These are phyloP conservation scores for Beauveria australis DNA, from an alignment of 2,329 filamentous ascomycete genomes.

Conservation along the genomic window DNA sequence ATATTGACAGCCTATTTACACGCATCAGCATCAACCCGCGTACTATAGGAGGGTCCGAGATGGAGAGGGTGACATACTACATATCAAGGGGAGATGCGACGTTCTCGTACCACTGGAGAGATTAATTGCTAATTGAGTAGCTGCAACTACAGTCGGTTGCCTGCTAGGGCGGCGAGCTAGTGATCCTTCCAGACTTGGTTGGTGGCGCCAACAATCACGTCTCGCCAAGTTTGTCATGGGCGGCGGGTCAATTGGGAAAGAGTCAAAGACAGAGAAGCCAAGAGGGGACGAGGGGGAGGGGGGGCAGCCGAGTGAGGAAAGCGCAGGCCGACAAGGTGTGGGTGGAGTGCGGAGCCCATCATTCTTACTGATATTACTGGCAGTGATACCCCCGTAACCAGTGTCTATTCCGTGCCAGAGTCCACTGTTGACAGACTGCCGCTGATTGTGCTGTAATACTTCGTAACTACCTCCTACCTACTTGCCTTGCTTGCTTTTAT, in stretches of 20 bases:
- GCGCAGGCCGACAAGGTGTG: conserved; percentile 1
- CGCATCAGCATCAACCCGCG: background rate
- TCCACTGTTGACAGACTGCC: background rate
- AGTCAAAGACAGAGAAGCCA: background rate
- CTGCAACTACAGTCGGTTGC: background rate
- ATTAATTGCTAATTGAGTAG: background rate
- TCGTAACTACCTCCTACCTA: too few species aligned
- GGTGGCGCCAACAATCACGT: conserved; percentile 5
- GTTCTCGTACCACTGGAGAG: background rate
- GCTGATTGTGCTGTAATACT: background rate
- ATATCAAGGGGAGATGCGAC: background rate
- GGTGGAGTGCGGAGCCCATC: conserved; percentile 4
- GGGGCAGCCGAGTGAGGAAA: background rate
- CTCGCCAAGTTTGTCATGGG: conserved; percentile 5
- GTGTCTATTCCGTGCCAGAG: background rate
- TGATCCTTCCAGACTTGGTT: background rate
- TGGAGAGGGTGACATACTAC: background rate
- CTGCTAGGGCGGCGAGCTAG: background rate
- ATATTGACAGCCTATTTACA: background rate
- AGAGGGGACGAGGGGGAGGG: background rate
- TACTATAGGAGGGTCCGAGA: background rate
- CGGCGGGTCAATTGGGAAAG: background rate
- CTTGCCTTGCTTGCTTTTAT: background rate
- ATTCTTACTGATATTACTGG: conserved; percentile 1
- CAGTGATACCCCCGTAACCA: background rate